phyloP scores from a whole-genome alignment of 306 rosid species.

The Alnus rubra region DNA sequence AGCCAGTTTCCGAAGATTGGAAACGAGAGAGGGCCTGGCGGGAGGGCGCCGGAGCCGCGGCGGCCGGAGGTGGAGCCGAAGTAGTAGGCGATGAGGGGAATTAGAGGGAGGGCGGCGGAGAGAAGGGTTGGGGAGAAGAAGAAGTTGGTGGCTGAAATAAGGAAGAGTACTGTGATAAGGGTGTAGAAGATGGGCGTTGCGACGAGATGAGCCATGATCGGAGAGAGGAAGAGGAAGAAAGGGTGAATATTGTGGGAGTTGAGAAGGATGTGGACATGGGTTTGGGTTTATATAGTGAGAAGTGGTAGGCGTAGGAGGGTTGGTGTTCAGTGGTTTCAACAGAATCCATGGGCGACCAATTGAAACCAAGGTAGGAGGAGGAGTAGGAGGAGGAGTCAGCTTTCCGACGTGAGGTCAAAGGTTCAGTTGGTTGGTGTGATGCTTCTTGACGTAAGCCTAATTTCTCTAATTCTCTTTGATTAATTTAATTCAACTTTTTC shows the following conservation, averaged over 20 bases:
- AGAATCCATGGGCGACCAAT: conserved; percentile 30
- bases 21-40: conserved; percentile 67
- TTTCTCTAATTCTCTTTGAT: too few species aligned
- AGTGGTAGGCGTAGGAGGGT: neutral
- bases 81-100: conserved; percentile 21
- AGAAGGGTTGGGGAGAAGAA: conserved; percentile 22
- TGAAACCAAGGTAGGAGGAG: conserved; percentile 31
- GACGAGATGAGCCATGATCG: conserved; percentile 33
- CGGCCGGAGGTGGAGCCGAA: conserved; percentile 13
- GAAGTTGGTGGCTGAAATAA: conserved; percentile 34
- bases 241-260: neutral
- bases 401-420: neutral
- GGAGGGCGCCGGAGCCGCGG: conserved; percentile 27
- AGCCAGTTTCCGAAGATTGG: conserved; percentile 89
- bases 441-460: neutral
- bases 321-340: conserved; percentile 37
- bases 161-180: conserved; percentile 17
- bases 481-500: too few species aligned
- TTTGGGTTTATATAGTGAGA: conserved; percentile 7
- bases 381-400: too few species aligned
- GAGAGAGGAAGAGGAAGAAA: neutral
- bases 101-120: conserved; percentile 8
- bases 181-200: conserved; percentile 37
- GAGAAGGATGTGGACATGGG: conserved; percentile 11
- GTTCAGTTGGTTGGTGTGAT: conserved; percentile 27